Evolutionary conservation across 2,329 filamentous ascomycete species (phyloP), one percentile per base, ranked within the genome.

Genomic region (Pseudopyrenochaeta lycopersici): DNA sequence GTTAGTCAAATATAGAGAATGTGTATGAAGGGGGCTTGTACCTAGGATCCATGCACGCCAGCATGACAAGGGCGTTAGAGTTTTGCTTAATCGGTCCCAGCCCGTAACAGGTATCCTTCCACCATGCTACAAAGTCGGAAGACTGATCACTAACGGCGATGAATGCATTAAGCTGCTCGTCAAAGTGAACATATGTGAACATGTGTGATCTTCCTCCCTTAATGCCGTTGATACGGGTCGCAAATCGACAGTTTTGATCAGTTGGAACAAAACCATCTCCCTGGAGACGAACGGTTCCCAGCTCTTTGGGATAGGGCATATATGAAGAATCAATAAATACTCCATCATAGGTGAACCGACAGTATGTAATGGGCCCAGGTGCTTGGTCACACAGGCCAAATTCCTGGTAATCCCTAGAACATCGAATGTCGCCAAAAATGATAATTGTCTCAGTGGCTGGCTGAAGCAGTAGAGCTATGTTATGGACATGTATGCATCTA

Each of bases 71-170:
- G 7, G 17, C 12, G 5, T 10, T 5, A 3, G 17, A 14, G 10
- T 38, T 10, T 9, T 20, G 9, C 11, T 10, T 21, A 20, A 11
- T 9, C 9, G 4, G 23, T 10, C 2, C 1, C 6, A 17, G 18
- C 12, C 38, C 40, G 20, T 59, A 59, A 27, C 54, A 62, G 1
- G 46, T 56, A 14, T 64, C 57, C n/a, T 62, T 58, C 63, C 62
- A 68, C 54, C 58, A 66, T 7, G 35, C 45, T 12, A 46, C 23
- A 11, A 35, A 35, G 9, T 17, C 2, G 1, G 21, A 17, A 27
- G 14, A 5, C 12, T 35, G 27, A 11, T 15, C 32, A 11, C 40
- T 30, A 21, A 35, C 45, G 30, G 29, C 33, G 9, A 46, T 63
- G 32, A 67, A 54, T 6, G 40, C 31, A 27, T 50, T 32, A 2